A percentile compares a stretch with the other conserved stretches of the same genome.
Evolutionary conservation across 192 early-diverging fungal genomes (phyloP).

Genomic region (Gryganskiella cystojenkinii): DNA sequence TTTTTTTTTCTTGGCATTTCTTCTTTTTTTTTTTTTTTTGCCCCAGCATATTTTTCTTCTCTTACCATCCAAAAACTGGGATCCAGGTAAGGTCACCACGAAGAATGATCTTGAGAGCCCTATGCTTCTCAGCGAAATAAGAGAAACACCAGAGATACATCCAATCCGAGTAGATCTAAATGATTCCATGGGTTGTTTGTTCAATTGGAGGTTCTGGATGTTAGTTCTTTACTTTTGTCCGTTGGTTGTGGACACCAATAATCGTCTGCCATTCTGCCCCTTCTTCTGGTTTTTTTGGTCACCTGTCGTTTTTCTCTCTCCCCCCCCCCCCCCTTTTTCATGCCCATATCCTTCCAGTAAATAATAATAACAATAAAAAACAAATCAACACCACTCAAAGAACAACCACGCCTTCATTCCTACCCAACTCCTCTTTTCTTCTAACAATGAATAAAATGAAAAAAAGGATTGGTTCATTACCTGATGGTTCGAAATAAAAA

Average conservation of each 20-base stretch:
- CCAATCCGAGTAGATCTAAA: constrained; percentile 76
- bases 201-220: too few relatives aligned
- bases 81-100: constrained; percentile 84
- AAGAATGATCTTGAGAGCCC: constrained; percentile 91
- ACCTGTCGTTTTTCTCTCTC: constrained; percentile 5
- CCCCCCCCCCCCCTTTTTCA: not conserved
- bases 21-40: not conserved
- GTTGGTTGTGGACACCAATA: not conserved
- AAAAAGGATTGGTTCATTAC: constrained; percentile 49
- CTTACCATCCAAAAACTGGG: constrained; percentile 88
- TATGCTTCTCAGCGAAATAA: constrained; percentile 78
- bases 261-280: too few relatives aligned
- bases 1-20: constrained; percentile 8
- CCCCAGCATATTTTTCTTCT: not conserved
- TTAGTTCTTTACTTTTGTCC: too few relatives aligned
- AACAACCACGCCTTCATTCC: too few relatives aligned
- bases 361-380: too few relatives aligned
- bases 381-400: too few relatives aligned
- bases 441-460: too few relatives aligned
- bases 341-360: not conserved
- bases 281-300: constrained; percentile 11
- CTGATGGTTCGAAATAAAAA: constrained; percentile 70
- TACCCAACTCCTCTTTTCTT: too few relatives aligned
- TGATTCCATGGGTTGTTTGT: too few relatives aligned
- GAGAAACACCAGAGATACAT: constrained; percentile 74